Conservation (phyloP, 2,329 filamentous ascomycete genomes). For the Grosmannia penicillata region DNA sequence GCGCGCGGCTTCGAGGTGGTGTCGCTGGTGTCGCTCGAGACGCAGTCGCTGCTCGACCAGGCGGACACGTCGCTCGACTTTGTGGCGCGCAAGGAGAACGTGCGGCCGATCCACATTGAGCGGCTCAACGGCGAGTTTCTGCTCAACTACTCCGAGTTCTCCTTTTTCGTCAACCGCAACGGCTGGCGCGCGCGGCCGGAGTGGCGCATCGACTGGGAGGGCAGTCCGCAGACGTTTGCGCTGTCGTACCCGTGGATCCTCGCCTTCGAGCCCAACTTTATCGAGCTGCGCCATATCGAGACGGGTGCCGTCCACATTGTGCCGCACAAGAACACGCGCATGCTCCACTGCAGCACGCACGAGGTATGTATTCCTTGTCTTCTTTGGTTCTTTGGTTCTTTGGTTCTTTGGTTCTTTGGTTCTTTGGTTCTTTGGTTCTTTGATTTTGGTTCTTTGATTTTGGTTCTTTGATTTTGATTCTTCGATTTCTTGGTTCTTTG, state of each 20-base stretch:
- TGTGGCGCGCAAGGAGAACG: slow-evolving; percentile 82
- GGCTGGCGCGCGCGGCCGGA: slow-evolving; percentile 92
- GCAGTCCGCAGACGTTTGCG: slow-evolving; percentile 79
- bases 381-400: slow-evolving; percentile 13
- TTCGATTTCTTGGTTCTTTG: too few relatives aligned
- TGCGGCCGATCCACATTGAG: slow-evolving; percentile 93
- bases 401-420: not conserved
- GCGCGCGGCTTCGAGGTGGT: slow-evolving; percentile 95
- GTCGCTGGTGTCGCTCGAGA: slow-evolving; percentile 91
- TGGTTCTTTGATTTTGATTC: too few relatives aligned
- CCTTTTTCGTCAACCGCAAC: slow-evolving; percentile 97
- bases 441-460: too few relatives aligned
- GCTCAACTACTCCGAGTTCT: slow-evolving; percentile 96
- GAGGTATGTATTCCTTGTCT: slow-evolving; percentile 49
- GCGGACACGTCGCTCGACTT: slow-evolving; percentile 97
- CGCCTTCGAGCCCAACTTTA: slow-evolving; percentile 93
- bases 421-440: too few relatives aligned
- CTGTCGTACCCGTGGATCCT: slow-evolving; percentile 94
- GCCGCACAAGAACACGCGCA: slow-evolving; percentile 89
- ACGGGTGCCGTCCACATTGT: slow-evolving; percentile 91
- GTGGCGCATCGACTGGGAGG: slow-evolving; percentile 97
- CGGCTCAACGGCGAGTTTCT: slow-evolving; percentile 93
- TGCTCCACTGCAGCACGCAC: slow-evolving; percentile 92
- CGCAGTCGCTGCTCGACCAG: slow-evolving; percentile 90
- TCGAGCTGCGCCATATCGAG: slow-evolving; percentile 91